Conservation (phyloP, 345 rosid species). For the Draba incana region DNA sequence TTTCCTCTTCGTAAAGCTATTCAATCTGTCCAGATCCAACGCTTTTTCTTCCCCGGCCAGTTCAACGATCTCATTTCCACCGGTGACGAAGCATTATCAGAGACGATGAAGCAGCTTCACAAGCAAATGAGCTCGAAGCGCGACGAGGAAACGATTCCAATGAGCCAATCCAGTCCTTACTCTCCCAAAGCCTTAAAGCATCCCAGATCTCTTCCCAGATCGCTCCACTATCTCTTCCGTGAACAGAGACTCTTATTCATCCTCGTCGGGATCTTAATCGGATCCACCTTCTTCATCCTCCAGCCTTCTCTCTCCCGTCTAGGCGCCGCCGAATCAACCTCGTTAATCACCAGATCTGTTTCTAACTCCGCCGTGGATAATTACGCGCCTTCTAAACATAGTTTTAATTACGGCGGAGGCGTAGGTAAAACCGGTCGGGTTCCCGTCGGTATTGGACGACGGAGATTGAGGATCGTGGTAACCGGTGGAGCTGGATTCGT, state of each 20-base stretch:
- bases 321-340: slow-evolving; percentile 52
- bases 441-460: slow-evolving; percentile 68
- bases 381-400: slow-evolving; percentile 26
- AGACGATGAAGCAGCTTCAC: slow-evolving; percentile 80
- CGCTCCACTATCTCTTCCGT: slow-evolving; percentile 77
- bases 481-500: slow-evolving; percentile 99
- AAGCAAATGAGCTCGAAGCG: slow-evolving; percentile 72
- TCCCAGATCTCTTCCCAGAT: slow-evolving; percentile 83
- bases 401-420: slow-evolving; percentile 36
- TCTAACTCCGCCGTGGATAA: slow-evolving; percentile 26
- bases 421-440: slow-evolving; percentile 55
- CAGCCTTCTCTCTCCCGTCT: slow-evolving; percentile 85
- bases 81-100: slow-evolving; percentile 22
- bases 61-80: slow-evolving; percentile 29
- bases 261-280: slow-evolving; percentile 89
- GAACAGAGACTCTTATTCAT: slow-evolving; percentile 93
- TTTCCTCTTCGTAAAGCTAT: slow-evolving; percentile 14
- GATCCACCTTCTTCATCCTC: slow-evolving; percentile 90
- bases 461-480: slow-evolving; percentile 80
- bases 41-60: slow-evolving; percentile 9
- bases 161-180: slow-evolving; percentile 54
- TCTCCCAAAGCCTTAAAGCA: slow-evolving; percentile 72
- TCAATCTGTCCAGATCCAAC: slow-evolving; percentile 38
- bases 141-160: slow-evolving; percentile 66
- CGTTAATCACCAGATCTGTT: slow-evolving; percentile 45